A percentile compares a stretch with the other conserved stretches of the same genome.
These are phyloP conservation scores for Penicillium coffeae DNA, from an alignment of 495 filamentous ascomycete species.

Conservation along the genomic window DNA sequence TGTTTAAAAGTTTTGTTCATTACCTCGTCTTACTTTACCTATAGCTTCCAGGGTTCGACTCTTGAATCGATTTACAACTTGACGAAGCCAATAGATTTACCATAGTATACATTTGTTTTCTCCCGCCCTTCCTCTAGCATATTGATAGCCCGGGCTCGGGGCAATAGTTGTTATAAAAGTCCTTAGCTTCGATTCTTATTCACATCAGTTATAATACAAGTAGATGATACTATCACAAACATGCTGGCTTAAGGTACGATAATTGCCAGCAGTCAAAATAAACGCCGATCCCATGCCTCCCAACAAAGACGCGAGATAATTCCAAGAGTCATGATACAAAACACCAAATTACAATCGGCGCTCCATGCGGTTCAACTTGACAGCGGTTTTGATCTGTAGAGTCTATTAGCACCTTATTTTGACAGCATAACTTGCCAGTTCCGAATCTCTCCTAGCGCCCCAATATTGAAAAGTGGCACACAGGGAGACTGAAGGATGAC, in stretches of 20 bases:
- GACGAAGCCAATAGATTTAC: too few species aligned
- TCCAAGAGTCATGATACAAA: constrained; percentile 15
- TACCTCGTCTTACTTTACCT: constrained; percentile 12
- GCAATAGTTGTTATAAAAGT: not conserved
- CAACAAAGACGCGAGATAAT: constrained; percentile 23
- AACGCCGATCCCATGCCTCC: constrained; percentile 43
- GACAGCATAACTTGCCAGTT: not conserved
- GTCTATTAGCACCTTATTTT: constrained; percentile 1
- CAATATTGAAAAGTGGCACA: not conserved
- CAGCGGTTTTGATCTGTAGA: constrained; percentile 64
- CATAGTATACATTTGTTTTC: too few species aligned
- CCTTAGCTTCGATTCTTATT: not conserved
- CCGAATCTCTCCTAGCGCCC: too few species aligned
- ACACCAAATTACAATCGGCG: constrained; percentile 47
- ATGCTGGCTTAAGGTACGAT: constrained; percentile 12
- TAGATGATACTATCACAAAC: constrained; percentile 19
- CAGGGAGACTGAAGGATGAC: not conserved
- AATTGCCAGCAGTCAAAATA: constrained; percentile 27
- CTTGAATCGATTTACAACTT: too few species aligned
- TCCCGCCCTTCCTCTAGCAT: too few species aligned
- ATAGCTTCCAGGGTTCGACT: not conserved
- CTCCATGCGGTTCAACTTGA: constrained; percentile 76
- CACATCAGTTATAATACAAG: constrained; percentile 29
- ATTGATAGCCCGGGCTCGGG: too few species aligned
- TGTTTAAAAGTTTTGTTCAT: constrained; percentile 34